Conservation (phyloP, 139 green algal genomes). For the Picochlorum sp. region DNA sequence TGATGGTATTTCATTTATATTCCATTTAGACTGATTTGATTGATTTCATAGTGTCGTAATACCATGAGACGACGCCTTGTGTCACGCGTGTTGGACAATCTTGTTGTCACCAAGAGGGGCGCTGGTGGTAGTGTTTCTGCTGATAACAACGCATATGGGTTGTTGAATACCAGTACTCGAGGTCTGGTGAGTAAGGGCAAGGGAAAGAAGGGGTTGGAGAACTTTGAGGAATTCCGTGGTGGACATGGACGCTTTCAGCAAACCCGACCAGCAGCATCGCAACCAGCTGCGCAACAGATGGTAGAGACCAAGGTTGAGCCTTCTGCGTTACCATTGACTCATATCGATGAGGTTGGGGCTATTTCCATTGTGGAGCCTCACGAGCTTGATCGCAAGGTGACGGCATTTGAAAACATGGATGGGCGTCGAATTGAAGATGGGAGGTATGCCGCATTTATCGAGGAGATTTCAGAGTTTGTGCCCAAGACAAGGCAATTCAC, state of each 20-base stretch:
- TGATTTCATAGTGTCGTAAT: too few species aligned
- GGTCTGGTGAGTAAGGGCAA: too few species aligned
- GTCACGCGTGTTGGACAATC: too few species aligned
- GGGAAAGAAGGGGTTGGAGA: too few species aligned
- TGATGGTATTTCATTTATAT: too few species aligned
- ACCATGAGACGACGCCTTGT: too few species aligned
- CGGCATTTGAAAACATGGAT: constrained; percentile 57
- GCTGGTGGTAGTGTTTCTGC: too few species aligned
- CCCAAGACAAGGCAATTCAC: constrained; percentile 62
- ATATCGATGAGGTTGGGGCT: constrained; percentile 24
- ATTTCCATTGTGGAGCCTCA: constrained; percentile 21
- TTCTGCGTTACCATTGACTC: constrained; percentile 15
- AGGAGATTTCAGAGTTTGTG: constrained; percentile 77
- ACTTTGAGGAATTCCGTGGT: not conserved
- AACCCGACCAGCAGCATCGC: constrained; percentile 1
- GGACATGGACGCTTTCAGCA: constrained; percentile 3
- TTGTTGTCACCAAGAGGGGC: too few species aligned
- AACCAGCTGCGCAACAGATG: constrained; percentile 2
- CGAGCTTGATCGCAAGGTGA: constrained; percentile 12
- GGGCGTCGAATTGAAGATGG: constrained; percentile 79
- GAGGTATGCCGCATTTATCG: constrained; percentile 72
- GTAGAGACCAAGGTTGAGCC: constrained; percentile 12
- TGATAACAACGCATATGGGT: too few species aligned
- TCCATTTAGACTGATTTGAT: too few species aligned
- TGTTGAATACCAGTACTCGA: too few species aligned